Evolutionary conservation across 306 rosid genomes (phyloP), one percentile per base, ranked within the genome.

Genomic region (Prunus mume): DNA sequence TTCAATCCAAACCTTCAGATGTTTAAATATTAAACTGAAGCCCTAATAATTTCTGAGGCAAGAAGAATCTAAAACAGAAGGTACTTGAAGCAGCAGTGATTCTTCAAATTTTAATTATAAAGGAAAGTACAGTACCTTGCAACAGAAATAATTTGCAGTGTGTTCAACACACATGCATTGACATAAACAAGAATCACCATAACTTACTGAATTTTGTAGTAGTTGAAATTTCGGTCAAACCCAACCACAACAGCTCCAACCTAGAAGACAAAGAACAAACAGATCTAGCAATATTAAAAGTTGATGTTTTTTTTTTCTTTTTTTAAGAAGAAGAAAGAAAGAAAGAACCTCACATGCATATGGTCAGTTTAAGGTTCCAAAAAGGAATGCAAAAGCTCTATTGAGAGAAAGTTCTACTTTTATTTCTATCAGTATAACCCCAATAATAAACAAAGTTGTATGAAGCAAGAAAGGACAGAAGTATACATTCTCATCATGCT

Each of bases 241-340:
- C 99, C 99, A 79, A 95, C 99, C 66, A 95, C 99, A 43, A 95
- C 97, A 47, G 99, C 99, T 75, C 98, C 99, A 76, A 95, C 98
- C 99, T 95, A 75, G 58, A 58, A 76, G 56, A 68, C 58, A 80
- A 78, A 22, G 38, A 74, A 41, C 73, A 79, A 38, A 79, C 22
- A 75, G 47, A 80, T 66, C 62, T 68, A 18, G 50, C 71, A 81
- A 13, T 41, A 54, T 68, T 30, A 25, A 52, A 79, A n/a, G 12
- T 73, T 11, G 43, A 68, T 20, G 73, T 5, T 19, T 12, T 5
- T 46, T 2, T 1, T 6, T 7, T 14, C 22, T 18, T 9, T 46
- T 3, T 1, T 6, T 4, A 10, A 68, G 46, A 13, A 34, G 19
- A 18, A 22, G 9, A 47, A 65, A 13, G 17, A 45, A 20, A 67